Conservation (phyloP, 1,284 basidiomycete genomes). For the Takashimella tepidaria region DNA sequence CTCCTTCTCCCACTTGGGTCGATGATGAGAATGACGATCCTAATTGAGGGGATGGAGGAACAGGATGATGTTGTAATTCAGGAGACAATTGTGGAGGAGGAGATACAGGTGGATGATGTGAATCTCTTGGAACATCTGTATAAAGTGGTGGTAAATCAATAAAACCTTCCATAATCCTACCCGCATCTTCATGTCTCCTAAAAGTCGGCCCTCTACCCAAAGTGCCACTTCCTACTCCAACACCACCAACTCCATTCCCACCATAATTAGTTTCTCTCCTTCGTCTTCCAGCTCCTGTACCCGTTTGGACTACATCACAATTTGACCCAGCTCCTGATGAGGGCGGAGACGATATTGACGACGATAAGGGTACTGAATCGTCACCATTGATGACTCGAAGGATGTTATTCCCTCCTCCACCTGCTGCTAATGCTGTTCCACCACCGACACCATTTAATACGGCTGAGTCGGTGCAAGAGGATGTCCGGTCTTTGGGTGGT, state of each 20-base stretch:
- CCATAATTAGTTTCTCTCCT: not conserved
- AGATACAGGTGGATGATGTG: not conserved
- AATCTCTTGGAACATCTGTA: conserved; percentile 32
- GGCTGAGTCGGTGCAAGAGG: no score
- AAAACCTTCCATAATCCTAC: conserved; percentile 13
- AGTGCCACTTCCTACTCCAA: not conserved
- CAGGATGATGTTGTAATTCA: no score
- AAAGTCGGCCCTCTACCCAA: not conserved
- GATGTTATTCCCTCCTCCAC: not conserved
- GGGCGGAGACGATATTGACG: no score
- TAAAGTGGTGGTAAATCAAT: conserved; percentile 37
- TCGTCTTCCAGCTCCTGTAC: no score
- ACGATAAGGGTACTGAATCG: conserved; percentile 14
- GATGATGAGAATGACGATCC: no score
- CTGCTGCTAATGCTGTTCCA: not conserved
- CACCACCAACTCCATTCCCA: conserved; percentile 2
- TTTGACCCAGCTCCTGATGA: no score
- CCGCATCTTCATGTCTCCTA: not conserved
- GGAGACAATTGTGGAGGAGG: no score
- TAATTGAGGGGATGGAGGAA: no score
- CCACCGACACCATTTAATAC: no score
- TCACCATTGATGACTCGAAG: conserved; percentile 26
- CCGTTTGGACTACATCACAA: no score
- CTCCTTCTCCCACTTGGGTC: no score
- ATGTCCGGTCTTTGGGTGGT: conserved; percentile 9